Evolutionary conservation across 768 basidiomycete genomes (phyloP), one percentile per base, ranked within the genome.

Genomic region (Rhodotorula sphaerocarpa): DNA sequence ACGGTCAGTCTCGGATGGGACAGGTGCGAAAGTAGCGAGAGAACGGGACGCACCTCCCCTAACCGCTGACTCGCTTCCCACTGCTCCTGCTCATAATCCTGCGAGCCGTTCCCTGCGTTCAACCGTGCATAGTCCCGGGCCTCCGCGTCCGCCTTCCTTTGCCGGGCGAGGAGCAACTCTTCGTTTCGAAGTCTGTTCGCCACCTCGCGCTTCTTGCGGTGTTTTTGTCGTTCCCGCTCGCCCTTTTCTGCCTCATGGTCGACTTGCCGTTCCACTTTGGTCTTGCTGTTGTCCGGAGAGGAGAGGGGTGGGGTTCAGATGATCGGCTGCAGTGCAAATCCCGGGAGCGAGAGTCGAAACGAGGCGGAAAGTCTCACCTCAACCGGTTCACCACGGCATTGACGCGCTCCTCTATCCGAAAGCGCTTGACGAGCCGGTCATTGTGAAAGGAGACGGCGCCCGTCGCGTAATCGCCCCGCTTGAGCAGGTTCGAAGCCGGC

Each of bases 391-490:
- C 87, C 61, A 93, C 87, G 5, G 79, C 69, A 73, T 99, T 99
- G 67, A 93, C 87, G 36, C 92, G 84, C 59, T 84, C 84, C 2
- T 80, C 74, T 11, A 96, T 79, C 72, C 93, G 80, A 2, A 90
- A 80, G 76, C 88, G 80, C 78, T 88, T 90, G 54, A 92, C 88
- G 80, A 43, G 66, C 73, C 93, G 90, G 72, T 95, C 90, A 59
- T 79, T 87, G 69, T 96, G 88, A 75, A 99, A 97, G 0, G 90
- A 87, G 0, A 99, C 95, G 72, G 91, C 87, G 1, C 95, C 95
- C 5, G 93, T 85, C 5, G 89, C 91, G 90, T 95, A 96, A 73
- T 93, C 90, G 5, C 93, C 93, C 11, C 87, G 86, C 89, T 99
- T 99, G 88, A 93, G 91, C 61, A 99, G 79, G 73, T 97, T 99